Base-by-base conservation (phyloP, 768 basidiomycete species). In the Gelatoporia subvermispora region DNA sequence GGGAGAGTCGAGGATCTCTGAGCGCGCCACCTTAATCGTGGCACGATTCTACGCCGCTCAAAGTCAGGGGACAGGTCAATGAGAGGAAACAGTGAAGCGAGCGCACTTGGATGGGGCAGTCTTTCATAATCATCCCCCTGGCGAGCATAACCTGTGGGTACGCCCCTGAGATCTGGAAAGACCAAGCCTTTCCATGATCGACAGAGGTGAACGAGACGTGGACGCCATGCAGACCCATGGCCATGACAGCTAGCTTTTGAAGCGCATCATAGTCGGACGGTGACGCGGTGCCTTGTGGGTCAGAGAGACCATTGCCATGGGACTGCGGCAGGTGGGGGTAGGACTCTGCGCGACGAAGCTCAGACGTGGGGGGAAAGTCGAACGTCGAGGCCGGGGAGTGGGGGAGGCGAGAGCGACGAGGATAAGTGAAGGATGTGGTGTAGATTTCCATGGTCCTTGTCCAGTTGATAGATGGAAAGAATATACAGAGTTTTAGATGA, bases 121-220 rank as follows among this genome's bases (percentile, higher is more conserved):
- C 92, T 58, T 94, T 88, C 51, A 96, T 68, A 50, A 96, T 81
- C 76, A 88, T 81, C 31, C 91, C 93, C 45, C 93, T 78, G 45
- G 93, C 85, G 46, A 82, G 73, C 82, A 96, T 86, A 57, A 96
- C 94, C 67, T 93, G 89, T 63, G 89, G 90, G 69, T 95, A 93
- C 24, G 84, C 79, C 34, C 94, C 94, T 48, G 87, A 89, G 52
- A 96, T 78, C 64, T 91, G 83, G 62, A 95, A 93, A 65, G 92
- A 93, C 87, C 87, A 91, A 22, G 78, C 81, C 50, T 79, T 73
- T 52, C 79, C 82, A 47, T 84, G 79, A 62, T 89, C 85, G 43
- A 82, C 77, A 38, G 79, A 70, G 54, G 84, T 76, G 70, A 84
- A 93, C 37, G 87, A 83, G 61, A 93, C 80, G 62, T 92, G 85